These are phyloP conservation scores for Pythium inflatum DNA, from an alignment of 352 stramenopile species.

Conservation along the genomic window DNA sequence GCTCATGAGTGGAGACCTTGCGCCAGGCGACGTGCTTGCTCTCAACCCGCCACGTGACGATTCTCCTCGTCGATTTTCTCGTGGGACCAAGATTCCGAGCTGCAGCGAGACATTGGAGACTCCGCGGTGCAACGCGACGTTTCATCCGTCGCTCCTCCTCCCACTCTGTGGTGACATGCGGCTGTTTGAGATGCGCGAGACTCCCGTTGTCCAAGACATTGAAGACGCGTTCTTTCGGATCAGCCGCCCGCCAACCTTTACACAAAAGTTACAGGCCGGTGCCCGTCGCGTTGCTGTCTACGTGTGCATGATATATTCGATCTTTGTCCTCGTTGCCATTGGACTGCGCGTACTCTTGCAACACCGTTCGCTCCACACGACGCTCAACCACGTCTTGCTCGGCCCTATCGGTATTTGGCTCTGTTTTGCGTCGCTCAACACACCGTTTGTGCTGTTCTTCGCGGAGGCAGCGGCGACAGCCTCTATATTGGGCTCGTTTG, in stretches of 20 bases:
- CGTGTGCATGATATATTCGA: constrained; percentile 71
- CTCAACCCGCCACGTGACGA: constrained; percentile 30
- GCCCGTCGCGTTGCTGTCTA: constrained; percentile 57
- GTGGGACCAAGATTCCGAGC: constrained; percentile 66
- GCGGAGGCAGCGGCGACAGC: constrained; percentile 71
- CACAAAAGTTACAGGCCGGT: constrained; percentile 73
- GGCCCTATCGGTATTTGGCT: constrained; percentile 80
- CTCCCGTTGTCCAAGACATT: constrained; percentile 77
- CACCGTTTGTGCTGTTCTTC: constrained; percentile 77
- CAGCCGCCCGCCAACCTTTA: constrained; percentile 67
- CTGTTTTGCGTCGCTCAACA: constrained; percentile 87
- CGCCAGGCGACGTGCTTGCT: constrained; percentile 60
- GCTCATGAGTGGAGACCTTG: constrained; percentile 84
- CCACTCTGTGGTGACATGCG: constrained; percentile 86
- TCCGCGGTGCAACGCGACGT: constrained; percentile 71
- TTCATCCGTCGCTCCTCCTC: constrained; percentile 73
- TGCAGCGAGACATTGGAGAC: constrained; percentile 47
- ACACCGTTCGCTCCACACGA: constrained; percentile 68
- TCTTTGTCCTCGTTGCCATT: constrained; percentile 71
- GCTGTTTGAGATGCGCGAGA: constrained; percentile 87
- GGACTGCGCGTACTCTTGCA: constrained; percentile 66
- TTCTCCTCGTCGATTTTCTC: constrained; percentile 38
- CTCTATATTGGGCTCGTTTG: constrained; percentile 79
- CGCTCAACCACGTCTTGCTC: constrained; percentile 69
- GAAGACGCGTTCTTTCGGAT: constrained; percentile 80